Conservation (phyloP, 2,329 filamentous ascomycete species). For the Fusarium irregulare region DNA sequence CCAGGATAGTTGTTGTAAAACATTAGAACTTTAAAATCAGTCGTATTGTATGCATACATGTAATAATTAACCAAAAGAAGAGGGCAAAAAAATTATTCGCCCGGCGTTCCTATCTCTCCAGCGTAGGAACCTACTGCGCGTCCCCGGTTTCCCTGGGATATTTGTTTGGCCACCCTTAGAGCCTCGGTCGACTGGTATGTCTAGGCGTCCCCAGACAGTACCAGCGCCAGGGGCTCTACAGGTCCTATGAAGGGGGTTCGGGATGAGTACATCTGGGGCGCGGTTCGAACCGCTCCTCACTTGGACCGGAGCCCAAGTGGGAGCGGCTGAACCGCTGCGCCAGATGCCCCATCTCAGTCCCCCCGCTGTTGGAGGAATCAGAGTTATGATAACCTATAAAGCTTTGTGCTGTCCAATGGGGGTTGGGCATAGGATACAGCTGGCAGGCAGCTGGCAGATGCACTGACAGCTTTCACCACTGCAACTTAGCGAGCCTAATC, state of each 20-base stretch:
- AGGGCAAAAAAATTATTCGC: slow-evolving; percentile 2
- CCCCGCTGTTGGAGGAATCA: slow-evolving; percentile 14
- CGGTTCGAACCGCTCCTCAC: slow-evolving; percentile 14
- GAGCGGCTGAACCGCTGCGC: slow-evolving; percentile 1
- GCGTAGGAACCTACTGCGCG: slow-evolving; percentile 45
- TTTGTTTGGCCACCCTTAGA: slow-evolving; percentile 45
- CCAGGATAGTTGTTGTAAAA: not conserved
- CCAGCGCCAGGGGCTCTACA: slow-evolving; percentile 35
- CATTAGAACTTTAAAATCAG: not conserved
- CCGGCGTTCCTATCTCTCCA: slow-evolving; percentile 26
- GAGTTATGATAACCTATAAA: slow-evolving; percentile 13
- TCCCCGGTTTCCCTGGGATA: slow-evolving; percentile 46
- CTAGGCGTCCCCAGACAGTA: slow-evolving; percentile 14
- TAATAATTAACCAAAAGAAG: not conserved
- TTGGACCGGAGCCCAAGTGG: slow-evolving; percentile 2
- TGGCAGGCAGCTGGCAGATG: slow-evolving; percentile 18
- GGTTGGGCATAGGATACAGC: slow-evolving; percentile 3
- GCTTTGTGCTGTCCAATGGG: not conserved
- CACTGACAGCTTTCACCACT: not conserved
- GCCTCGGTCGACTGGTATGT: slow-evolving; percentile 33
- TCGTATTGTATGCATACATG: not conserved
- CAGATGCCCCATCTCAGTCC: slow-evolving; percentile 1
- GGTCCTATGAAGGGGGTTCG: slow-evolving; percentile 38
- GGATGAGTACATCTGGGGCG: not conserved
- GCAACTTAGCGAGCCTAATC: not conserved